phyloP scores from a whole-genome alignment of 345 rosid genomes.

The Populus alba region DNA sequence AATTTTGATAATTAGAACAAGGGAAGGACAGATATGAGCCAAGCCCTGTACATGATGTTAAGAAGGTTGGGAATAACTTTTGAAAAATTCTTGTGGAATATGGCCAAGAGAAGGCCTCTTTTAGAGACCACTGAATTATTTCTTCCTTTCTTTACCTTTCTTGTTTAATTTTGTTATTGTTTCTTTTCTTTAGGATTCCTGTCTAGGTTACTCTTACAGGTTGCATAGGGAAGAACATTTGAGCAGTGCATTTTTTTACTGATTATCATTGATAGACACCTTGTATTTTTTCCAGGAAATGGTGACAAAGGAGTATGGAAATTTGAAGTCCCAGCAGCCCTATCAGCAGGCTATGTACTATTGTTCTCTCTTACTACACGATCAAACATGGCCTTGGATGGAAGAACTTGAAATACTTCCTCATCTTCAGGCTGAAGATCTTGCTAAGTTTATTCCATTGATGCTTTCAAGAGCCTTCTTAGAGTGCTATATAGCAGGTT shows the following conservation, averaged over 20 bases:
- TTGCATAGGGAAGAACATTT: too few species aligned
- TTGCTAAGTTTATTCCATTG: slow-evolving; percentile 62
- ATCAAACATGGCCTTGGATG: slow-evolving; percentile 69
- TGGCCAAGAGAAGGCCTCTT: background rate
- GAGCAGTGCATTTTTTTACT: too few species aligned
- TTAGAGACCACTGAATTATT: background rate
- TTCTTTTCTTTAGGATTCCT: background rate
- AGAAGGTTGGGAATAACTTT: background rate
- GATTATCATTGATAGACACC: too few species aligned
- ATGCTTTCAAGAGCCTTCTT: slow-evolving; percentile 73
- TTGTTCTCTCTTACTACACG: slow-evolving; percentile 64
- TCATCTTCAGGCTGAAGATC: slow-evolving; percentile 59
- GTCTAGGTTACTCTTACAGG: too few species aligned
- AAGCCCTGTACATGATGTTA: background rate
- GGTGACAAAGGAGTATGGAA: slow-evolving; percentile 64
- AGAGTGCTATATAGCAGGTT: slow-evolving; percentile 84
- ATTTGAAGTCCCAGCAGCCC: slow-evolving; percentile 80
- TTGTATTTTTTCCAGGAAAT: slow-evolving; percentile 48
- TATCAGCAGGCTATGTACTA: slow-evolving; percentile 80
- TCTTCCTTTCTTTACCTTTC: background rate
- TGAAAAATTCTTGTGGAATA: background rate
- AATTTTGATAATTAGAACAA: background rate
- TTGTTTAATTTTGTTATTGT: background rate
- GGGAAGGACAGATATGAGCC: background rate
- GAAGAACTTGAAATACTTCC: slow-evolving; percentile 71